phyloP scores from a whole-genome alignment of 2,329 filamentous ascomycete species.

The Clarireedia hainanense region DNA sequence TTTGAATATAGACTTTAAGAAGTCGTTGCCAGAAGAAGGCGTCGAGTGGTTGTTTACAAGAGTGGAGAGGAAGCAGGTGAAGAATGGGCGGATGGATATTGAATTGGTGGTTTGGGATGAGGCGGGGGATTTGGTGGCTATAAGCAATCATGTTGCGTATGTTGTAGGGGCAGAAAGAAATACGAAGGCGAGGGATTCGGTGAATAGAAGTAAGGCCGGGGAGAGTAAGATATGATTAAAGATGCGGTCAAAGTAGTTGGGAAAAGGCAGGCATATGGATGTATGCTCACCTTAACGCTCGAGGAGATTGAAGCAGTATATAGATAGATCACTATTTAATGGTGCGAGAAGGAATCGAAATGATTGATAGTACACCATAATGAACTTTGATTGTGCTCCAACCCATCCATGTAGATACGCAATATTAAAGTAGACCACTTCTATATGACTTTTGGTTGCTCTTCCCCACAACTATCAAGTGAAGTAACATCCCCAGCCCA shows the following conservation, averaged over 20 bases:
- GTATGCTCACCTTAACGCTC: no score
- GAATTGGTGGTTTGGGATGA: slow-evolving; percentile 62
- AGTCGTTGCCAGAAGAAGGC: slow-evolving; percentile 56
- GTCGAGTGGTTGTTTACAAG: slow-evolving; percentile 66
- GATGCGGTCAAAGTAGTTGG: not conserved
- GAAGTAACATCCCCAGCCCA: no score
- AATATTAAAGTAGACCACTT: no score
- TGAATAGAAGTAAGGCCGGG: slow-evolving; percentile 16
- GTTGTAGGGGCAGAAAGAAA: slow-evolving; percentile 59
- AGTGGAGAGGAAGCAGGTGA: slow-evolving; percentile 56
- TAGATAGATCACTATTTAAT: not conserved
- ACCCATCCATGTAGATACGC: no score
- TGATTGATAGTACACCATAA: no score
- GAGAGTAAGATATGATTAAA: not conserved
- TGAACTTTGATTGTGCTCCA: no score
- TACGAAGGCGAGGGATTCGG: slow-evolving; percentile 24
- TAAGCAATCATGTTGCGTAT: slow-evolving; percentile 61
- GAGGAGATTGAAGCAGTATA: not conserved
- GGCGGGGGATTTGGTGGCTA: slow-evolving; percentile 54
- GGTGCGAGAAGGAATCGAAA: no score
- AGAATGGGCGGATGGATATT: slow-evolving; percentile 66
- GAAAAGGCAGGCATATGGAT: not conserved
- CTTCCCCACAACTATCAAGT: no score
- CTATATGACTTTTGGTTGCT: no score
- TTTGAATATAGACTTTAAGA: slow-evolving; percentile 72